Percentiles rank a stretch among this genome's conserved stretches.
Evolutionary conservation across 2,329 filamentous ascomycete species (phyloP).

Genomic region (Hymenoscyphus repandus): DNA sequence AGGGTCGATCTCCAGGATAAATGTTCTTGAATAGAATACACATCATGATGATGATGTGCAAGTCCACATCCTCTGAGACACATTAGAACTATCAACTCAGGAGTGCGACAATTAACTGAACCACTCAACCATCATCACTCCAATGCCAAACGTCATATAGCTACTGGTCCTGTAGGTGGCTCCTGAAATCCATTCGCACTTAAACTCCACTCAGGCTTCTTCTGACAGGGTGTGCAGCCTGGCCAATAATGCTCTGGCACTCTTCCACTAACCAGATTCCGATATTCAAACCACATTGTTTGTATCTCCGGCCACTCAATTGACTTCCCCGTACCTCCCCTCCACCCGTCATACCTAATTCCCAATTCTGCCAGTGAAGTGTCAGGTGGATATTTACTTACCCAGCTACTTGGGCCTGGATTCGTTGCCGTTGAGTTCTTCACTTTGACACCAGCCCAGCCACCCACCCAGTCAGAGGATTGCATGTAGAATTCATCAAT

Average conservation of each 20-base stretch:
- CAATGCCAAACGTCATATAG: no score
- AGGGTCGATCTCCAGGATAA: no score
- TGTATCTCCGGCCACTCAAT: constrained; percentile 2
- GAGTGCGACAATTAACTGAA: no score
- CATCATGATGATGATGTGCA: no score
- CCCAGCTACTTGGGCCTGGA: not conserved
- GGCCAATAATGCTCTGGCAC: constrained; percentile 2
- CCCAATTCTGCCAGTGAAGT: not conserved
- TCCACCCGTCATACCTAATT: not conserved
- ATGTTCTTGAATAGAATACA: no score
- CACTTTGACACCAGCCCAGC: not conserved
- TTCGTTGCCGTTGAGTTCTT: not conserved
- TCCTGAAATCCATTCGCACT: constrained; percentile 1
- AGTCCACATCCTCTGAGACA: no score
- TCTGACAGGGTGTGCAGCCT: not conserved
- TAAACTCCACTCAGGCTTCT: constrained; percentile 1
- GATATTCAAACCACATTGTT: constrained; percentile 3
- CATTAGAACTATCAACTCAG: no score
- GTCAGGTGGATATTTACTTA: not conserved
- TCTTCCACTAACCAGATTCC: constrained; percentile 1
- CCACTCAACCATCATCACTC: no score
- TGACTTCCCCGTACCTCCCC: not conserved
- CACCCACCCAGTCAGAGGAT: not conserved
- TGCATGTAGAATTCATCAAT: constrained; percentile 2
- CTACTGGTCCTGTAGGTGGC: not conserved